Evolutionary conservation across 2,329 filamentous ascomycete genomes (phyloP), one percentile per base, ranked within the genome.

Genomic region (Cryphonectria parasitica): DNA sequence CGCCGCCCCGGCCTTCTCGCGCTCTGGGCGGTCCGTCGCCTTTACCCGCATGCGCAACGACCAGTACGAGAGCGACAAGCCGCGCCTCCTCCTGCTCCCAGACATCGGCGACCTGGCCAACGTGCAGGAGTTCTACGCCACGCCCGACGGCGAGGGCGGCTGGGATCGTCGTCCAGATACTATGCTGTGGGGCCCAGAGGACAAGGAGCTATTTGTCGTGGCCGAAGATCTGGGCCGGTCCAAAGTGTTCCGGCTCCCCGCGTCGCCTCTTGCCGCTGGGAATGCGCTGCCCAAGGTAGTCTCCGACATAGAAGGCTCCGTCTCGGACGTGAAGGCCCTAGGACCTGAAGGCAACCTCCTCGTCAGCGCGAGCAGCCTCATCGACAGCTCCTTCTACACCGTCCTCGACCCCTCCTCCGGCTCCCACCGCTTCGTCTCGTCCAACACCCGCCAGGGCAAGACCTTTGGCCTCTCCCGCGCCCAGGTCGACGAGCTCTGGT

Each of bases 1-100:
- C 34, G 84, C 84, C 25, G 83, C 82, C 2, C 94, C 94, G 0
- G 85, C 87, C 0, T 97, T 97, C 80, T 95, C 93, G 3, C 89
- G 89, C 4, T 86, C 91, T 76, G 92, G 93, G 13, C 87, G 85
- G 49, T 87, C 87, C 71, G 83, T 95, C 36, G 93, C 89, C 1
- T 97, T 97, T 78, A 85, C 93, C 41, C 89, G 92, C 72, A 97
- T 97, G 94, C 87, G 88, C 73, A 87, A 87, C 69, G 85, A 88
- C 66, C 89, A 91, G 71, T 97, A 97, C 78, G 94, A 98, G 80
- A 88, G 91, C 22, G 94, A 97, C 82, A 92, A 92, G 79, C 87
- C 91, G 61, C 87, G 90, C 61, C 82, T 94, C 4, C 81, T 94
- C 73, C 81, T 93, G 2, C 79, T 93, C 8, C 86, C 88, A 1